Conservation (phyloP, 2,329 filamentous ascomycete species). For the Keithomyces neogunnii region DNA sequence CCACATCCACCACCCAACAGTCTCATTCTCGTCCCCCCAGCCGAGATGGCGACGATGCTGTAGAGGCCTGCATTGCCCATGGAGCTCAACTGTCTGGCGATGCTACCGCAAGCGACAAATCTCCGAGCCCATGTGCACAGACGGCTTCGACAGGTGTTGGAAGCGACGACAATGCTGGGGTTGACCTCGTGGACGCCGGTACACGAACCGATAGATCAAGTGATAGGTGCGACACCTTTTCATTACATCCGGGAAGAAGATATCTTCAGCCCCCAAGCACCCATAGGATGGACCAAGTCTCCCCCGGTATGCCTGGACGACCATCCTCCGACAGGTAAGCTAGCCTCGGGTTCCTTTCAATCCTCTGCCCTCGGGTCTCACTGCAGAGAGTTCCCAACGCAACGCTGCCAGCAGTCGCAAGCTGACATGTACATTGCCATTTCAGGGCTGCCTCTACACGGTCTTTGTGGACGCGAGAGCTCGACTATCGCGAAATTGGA, state of each 20-base stretch:
- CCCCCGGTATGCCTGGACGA: slow-evolving; percentile 16
- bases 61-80: background rate
- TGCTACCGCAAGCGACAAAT: slow-evolving; percentile 17
- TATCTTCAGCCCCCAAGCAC: slow-evolving; percentile 27
- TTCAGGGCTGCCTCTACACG: slow-evolving; percentile 34
- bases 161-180: slow-evolving; percentile 19
- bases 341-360: background rate
- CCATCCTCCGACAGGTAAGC: slow-evolving; percentile 31
- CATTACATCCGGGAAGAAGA: slow-evolving; percentile 32
- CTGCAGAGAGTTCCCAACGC: too few relatives aligned
- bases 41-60: background rate
- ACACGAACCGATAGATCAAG: slow-evolving; percentile 18
- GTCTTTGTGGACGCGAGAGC: slow-evolving; percentile 39
- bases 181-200: slow-evolving; percentile 17
- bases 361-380: background rate
- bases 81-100: background rate
- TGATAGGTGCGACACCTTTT: slow-evolving; percentile 29
- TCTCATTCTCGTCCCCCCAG: background rate
- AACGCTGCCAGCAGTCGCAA: too few relatives aligned
- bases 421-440: background rate
- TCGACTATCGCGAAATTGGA: slow-evolving; percentile 52
- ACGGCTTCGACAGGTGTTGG: slow-evolving; percentile 30
- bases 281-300: slow-evolving; percentile 27
- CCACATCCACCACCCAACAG: background rate
- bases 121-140: slow-evolving; percentile 22